These are phyloP conservation scores for Cadophora gregata DNA, from an alignment of 2,329 filamentous ascomycete species.

Conservation along the genomic window DNA sequence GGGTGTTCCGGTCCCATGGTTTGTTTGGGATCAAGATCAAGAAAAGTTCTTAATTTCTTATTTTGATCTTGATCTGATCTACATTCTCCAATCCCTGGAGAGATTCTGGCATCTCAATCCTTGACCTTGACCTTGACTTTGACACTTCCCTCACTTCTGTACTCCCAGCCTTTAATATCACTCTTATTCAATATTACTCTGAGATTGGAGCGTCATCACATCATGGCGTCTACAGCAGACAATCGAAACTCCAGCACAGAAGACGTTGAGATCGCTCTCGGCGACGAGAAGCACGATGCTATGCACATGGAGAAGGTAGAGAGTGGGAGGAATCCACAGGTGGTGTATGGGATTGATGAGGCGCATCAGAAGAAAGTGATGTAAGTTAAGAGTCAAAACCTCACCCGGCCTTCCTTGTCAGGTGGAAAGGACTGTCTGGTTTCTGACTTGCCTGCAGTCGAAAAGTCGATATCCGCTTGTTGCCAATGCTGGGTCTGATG, in stretches of 20 bases:
- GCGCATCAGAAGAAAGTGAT: slow-evolving; percentile 17
- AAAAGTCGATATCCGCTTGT: slow-evolving; percentile 70
- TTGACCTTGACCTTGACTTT: neutral
- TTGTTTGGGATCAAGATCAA: too few relatives aligned
- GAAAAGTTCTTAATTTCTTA: too few relatives aligned
- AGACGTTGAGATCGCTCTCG: slow-evolving; percentile 3
- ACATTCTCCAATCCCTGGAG: too few relatives aligned
- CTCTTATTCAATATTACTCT: too few relatives aligned
- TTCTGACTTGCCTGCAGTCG: slow-evolving; percentile 33
- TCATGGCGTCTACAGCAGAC: neutral
- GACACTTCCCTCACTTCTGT: neutral
- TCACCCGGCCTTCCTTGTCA: neutral
- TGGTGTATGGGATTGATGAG: slow-evolving; percentile 14
- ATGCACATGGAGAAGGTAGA: slow-evolving; percentile 4
- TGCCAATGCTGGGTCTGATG: slow-evolving; percentile 65
- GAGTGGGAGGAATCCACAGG: neutral
- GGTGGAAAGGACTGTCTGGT: neutral
- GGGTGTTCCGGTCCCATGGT: neutral
- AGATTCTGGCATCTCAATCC: neutral
- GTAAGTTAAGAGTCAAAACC: neutral
- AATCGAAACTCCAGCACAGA: neutral
- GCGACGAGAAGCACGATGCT: slow-evolving; percentile 9
- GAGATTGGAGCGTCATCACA: neutral
- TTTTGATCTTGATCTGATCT: too few relatives aligned
- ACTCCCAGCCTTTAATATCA: neutral